Base-by-base conservation (phyloP, 805 yeast genomes). In the Vanderwaltozyma verrucispora region DNA sequence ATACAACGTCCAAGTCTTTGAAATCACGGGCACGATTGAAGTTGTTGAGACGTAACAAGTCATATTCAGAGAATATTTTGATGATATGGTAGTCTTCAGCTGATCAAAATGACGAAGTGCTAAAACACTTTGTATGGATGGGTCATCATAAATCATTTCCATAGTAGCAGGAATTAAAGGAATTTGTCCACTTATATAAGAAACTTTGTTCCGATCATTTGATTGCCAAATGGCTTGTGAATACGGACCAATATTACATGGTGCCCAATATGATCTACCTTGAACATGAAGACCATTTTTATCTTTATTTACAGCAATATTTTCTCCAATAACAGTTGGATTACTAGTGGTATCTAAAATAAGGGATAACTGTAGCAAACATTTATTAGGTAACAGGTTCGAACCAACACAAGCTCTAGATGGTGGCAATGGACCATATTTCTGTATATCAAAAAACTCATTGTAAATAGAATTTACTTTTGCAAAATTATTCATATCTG, bases 241-340 rank as follows among this genome's bases (percentile, higher is more conserved):
- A 54, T 92, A 92, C 0, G 98, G 98, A 0, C 98, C 98, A 32
- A 92, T 92, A 48, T 92, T 92, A 27, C 95, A 89, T 0, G 98
- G 98, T 0, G 96, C 97, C 98, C 98, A 92, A 56, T 83, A 88
- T 29, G 96, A 87, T 41, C 88, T 69, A 1, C 96, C 87, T 49
- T 92, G 89, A 8, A 92, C 86, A 52, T 92, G 97, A 13, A 89
- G 63, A 0, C 97, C 96, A 23, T 62, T 63, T 47, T 80, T 80
- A 10, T 46, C 47, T 20, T 32, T 25, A 54, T 44, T 43, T 9
- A 48, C 15, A 2, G 28, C 32, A 16, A 42, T 28, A 2, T 14
- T 21, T 2, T 32, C 15, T 5, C 21, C 26, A 19, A 28, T 14
- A 16, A 36, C 37, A 2, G 36, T 27, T 2, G 41, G 23, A 7